These are phyloP conservation scores for Colletotrichum neosansevieriae DNA, from an alignment of 2,329 filamentous ascomycete genomes.

Conservation along the genomic window DNA sequence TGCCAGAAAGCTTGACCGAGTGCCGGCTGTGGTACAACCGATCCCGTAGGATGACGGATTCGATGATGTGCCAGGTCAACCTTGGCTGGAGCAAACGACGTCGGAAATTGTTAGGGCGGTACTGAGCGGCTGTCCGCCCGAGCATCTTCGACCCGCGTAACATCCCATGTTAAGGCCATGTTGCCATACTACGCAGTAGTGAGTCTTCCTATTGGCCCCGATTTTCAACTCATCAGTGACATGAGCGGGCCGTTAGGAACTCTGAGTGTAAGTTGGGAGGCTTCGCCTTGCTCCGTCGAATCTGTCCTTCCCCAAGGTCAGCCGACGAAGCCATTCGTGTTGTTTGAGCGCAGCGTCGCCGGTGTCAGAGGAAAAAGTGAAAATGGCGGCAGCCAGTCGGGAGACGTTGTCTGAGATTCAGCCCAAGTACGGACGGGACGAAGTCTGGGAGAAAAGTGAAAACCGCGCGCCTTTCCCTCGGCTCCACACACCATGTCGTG, in stretches of 20 bases:
- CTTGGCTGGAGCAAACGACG: conserved; percentile 1
- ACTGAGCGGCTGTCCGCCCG: not conserved
- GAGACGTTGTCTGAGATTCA: conserved; percentile 15
- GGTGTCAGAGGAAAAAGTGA: conserved; percentile 34
- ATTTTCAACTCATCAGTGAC: not conserved
- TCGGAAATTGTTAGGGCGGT: conserved; percentile 14
- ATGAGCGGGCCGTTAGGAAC: conserved; percentile 26
- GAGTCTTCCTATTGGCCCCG: conserved; percentile 20
- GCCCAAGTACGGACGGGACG: conserved; percentile 23
- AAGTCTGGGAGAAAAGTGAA: conserved; percentile 36
- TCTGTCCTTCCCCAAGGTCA: not conserved
- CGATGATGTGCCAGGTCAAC: conserved; percentile 6
- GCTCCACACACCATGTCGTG: conserved; percentile 1
- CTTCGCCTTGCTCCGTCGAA: not conserved
- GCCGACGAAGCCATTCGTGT: conserved; percentile 6
- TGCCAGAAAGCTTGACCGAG: conserved; percentile 30
- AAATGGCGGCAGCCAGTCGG: conserved; percentile 30
- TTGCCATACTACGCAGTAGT: too few relatives aligned
- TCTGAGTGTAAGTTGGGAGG: conserved; percentile 9
- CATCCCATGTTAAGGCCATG: conserved; percentile 32
- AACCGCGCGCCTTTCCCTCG: conserved; percentile 24
- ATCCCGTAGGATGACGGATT: not conserved
- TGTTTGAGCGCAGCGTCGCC: conserved; percentile 30
- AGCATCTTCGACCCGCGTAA: not conserved
- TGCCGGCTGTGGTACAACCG: not conserved